Evolutionary conservation across 2,329 filamentous ascomycete genomes (phyloP).

Genomic region (Curvularia lunata): DNA sequence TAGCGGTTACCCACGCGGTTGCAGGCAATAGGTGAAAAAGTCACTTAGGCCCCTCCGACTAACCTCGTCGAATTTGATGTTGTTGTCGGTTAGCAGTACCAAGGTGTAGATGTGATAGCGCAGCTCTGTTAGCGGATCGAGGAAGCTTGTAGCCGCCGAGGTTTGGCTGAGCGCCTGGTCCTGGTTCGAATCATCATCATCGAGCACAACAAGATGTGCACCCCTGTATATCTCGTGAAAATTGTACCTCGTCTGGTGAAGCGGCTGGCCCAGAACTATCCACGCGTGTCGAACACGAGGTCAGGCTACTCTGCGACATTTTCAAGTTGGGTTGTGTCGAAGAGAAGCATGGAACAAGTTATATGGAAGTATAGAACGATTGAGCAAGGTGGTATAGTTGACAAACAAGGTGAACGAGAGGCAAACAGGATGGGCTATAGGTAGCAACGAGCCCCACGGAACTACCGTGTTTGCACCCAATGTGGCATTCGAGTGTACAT

Average conservation of each 20-base stretch:
- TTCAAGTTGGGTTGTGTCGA: not conserved
- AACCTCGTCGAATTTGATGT: slow-evolving; percentile 1
- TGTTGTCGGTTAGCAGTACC: slow-evolving; percentile 17
- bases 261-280: not conserved
- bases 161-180: not conserved
- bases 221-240: slow-evolving; percentile 5
- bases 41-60: not conserved
- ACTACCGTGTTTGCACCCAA: not conserved
- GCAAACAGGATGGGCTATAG: not conserved
- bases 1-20: not conserved
- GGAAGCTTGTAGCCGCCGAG: slow-evolving; percentile 8
- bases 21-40: not conserved
- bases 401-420: not conserved
- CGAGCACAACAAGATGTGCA: not conserved
- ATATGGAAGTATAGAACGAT: not conserved
- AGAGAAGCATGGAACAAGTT: too few species aligned
- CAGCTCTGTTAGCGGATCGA: slow-evolving; percentile 26
- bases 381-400: not conserved
- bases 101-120: slow-evolving; percentile 22
- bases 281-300: not conserved
- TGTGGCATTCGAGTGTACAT: not conserved
- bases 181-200: not conserved
- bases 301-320: not conserved
- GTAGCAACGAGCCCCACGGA: not conserved
- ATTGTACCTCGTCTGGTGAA: slow-evolving; percentile 1